phyloP scores from a whole-genome alignment of 352 stramenopile species.

The Pythium apleroticum region DNA sequence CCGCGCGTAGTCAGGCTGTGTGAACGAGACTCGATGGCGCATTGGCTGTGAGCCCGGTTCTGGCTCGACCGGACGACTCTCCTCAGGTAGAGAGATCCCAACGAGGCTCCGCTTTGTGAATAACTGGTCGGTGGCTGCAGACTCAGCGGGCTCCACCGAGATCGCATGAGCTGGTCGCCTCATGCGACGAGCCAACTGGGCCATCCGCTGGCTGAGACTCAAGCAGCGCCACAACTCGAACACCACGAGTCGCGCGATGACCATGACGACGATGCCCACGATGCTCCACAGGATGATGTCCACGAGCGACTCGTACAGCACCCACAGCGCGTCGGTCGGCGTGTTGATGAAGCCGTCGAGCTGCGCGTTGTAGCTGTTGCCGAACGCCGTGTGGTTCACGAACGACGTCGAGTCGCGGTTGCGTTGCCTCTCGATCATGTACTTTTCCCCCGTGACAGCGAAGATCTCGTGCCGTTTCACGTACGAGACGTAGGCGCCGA shows the following conservation, averaged over 20 bases:
- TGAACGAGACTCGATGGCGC: neutral
- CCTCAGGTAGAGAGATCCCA: neutral
- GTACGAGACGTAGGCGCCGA: constrained; percentile 20
- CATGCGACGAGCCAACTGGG: neutral
- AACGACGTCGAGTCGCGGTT: constrained; percentile 11
- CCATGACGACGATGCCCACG: neutral
- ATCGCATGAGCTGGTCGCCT: neutral
- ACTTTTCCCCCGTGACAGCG: constrained; percentile 16
- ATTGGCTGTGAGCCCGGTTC: neutral
- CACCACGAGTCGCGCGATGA: neutral
- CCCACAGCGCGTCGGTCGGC: constrained; percentile 9
- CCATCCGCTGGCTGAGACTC: neutral
- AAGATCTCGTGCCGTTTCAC: constrained; percentile 4
- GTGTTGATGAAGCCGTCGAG: constrained; percentile 10
- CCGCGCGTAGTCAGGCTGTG: constrained; percentile 32
- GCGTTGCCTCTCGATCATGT: constrained; percentile 12
- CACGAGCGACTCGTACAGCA: constrained; percentile 12
- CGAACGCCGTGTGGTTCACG: constrained; percentile 12
- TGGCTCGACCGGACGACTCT: neutral
- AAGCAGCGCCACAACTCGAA: neutral
- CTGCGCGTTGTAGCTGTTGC: constrained; percentile 18
- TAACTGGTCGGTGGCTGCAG: neutral
- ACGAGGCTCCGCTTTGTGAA: constrained; percentile 9
- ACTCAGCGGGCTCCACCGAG: neutral
- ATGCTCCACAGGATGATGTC: constrained; percentile 15